Conservation (phyloP, 2,329 filamentous ascomycete genomes). For the Ophiosphaerella narmari region DNA sequence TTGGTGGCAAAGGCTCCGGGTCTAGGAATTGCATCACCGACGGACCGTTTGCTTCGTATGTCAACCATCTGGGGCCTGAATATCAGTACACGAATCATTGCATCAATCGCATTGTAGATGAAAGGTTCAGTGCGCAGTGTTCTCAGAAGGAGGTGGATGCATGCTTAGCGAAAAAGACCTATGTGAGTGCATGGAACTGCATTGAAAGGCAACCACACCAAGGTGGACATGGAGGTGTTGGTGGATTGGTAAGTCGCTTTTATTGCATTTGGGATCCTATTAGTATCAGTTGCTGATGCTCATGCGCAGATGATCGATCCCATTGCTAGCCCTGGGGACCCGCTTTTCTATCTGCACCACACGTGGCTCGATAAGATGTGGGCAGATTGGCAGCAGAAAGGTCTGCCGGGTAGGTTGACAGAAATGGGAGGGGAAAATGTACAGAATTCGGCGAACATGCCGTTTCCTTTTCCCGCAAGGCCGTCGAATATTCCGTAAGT, state of each 20-base stretch:
- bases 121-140: constrained; percentile 5
- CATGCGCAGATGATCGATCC: constrained; percentile 20
- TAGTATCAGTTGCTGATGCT: not conserved
- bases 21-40: constrained; percentile 12
- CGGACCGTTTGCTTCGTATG: constrained; percentile 27
- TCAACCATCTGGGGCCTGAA: constrained; percentile 19
- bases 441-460: not conserved
- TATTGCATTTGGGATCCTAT: not conserved
- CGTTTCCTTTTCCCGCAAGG: constrained; percentile 6
- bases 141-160: constrained; percentile 6
- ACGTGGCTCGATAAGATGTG: constrained; percentile 29
- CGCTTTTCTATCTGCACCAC: constrained; percentile 30
- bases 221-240: constrained; percentile 22
- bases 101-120: constrained; percentile 19
- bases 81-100: constrained; percentile 19
- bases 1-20: constrained; percentile 23
- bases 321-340: constrained; percentile 23
- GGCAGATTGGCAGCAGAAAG: constrained; percentile 21
- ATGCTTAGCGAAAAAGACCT: constrained; percentile 12
- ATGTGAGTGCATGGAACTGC: constrained; percentile 13
- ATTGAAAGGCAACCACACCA: constrained; percentile 16
- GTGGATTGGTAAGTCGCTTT: constrained; percentile 13
- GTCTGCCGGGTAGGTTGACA: constrained; percentile 4
- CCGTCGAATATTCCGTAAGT: constrained; percentile 7
- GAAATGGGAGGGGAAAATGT: constrained; percentile 20